A percentile compares a stretch with the other conserved stretches of the same genome.
Conservation (phyloP, 495 filamentous ascomycete genomes). For the Achaetomiella virescens region DNA sequence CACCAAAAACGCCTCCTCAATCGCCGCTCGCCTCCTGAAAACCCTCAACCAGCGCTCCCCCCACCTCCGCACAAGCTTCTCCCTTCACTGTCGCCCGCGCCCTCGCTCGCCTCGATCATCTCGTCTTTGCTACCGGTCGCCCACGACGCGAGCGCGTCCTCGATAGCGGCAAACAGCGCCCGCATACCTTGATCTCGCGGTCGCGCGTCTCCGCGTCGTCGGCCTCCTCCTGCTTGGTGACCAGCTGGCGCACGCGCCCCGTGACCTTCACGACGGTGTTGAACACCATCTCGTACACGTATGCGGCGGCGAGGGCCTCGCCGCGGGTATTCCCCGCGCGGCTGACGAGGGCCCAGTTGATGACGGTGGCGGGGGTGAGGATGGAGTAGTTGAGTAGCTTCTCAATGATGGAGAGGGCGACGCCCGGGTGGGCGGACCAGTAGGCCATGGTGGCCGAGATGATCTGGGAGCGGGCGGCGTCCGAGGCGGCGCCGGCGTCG, state of each 20-base stretch:
- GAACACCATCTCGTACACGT: conserved; percentile 83
- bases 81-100: conserved; percentile 47
- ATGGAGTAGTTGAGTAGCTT: conserved; percentile 98
- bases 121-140: conserved; percentile 68
- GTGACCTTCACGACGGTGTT: conserved; percentile 91
- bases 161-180: conserved; percentile 70
- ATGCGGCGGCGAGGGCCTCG: conserved; percentile 59
- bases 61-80: conserved; percentile 71
- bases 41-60: conserved; percentile 79
- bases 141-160: conserved; percentile 70
- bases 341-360: conserved; percentile 78
- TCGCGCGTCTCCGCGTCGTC: conserved; percentile 48
- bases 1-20: conserved; percentile 64
- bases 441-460: conserved; percentile 85
- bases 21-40: conserved; percentile 71
- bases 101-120: conserved; percentile 48
- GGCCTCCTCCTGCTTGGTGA: conserved; percentile 38
- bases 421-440: conserved; percentile 87
- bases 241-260: conserved; percentile 77
- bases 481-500: conserved; percentile 64
- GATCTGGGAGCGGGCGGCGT: conserved; percentile 74
- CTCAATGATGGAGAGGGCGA: conserved; percentile 90
- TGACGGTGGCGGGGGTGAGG: conserved; percentile 70
- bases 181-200: conserved; percentile 67
- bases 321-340: conserved; percentile 46